Conservation (phyloP, 129 eudicot species). For the Pulicaria dysenterica region DNA sequence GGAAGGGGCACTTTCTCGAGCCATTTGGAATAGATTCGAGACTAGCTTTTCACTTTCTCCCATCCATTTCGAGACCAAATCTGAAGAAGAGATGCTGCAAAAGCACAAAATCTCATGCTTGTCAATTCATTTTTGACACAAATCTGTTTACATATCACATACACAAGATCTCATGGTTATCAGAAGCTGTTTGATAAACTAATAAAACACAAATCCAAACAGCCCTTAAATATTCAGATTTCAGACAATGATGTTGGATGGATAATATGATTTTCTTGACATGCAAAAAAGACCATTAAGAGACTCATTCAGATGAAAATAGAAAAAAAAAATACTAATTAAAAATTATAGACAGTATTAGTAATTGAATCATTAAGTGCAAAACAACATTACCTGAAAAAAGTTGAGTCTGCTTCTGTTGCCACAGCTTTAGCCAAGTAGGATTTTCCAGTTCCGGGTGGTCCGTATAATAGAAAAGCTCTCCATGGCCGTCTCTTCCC, state of each 20-base stretch:
- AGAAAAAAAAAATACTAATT: background rate
- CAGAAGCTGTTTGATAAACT: constrained; percentile 12
- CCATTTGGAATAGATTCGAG: constrained; percentile 70
- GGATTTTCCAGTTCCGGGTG: constrained; percentile 69
- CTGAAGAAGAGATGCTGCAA: constrained; percentile 65
- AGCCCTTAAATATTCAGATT: background rate
- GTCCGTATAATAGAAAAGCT: constrained; percentile 60
- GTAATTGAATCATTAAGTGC: background rate
- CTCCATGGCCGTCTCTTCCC: constrained; percentile 74
- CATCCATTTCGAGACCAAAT: constrained; percentile 78
- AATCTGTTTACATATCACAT: constrained; percentile 17
- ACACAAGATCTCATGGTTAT: background rate
- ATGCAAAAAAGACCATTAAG: background rate
- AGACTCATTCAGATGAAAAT: background rate
- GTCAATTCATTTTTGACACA: constrained; percentile 1
- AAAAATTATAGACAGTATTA: background rate
- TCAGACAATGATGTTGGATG: background rate
- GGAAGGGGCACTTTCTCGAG: constrained; percentile 73
- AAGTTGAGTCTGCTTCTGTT: constrained; percentile 65
- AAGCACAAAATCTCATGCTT: constrained; percentile 24
- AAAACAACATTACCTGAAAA: constrained; percentile 43
- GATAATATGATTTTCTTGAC: background rate
- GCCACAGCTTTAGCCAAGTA: constrained; percentile 71
- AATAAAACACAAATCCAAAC: background rate
- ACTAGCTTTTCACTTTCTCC: constrained; percentile 79